phyloP scores from a whole-genome alignment of 2,329 filamentous ascomycete species.

The Hirsutella minnesotensis region DNA sequence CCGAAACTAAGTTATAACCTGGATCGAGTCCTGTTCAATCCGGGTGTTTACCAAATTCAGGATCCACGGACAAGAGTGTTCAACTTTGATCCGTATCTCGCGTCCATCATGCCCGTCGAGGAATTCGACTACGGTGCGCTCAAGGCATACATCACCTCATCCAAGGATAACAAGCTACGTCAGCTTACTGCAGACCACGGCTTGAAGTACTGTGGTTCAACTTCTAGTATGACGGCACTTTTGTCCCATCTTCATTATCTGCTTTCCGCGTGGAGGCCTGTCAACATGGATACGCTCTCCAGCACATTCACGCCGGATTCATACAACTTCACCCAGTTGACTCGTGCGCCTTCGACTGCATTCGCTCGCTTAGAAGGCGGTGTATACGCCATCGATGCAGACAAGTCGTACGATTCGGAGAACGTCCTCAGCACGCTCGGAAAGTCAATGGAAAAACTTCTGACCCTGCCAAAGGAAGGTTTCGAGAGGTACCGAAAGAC shows the following conservation, averaged over 20 bases:
- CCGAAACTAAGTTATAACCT: slow-evolving; percentile 62
- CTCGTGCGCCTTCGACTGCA: slow-evolving; percentile 62
- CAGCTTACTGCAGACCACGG: slow-evolving; percentile 50
- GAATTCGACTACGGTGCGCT: slow-evolving; percentile 89
- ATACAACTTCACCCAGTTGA: slow-evolving; percentile 59
- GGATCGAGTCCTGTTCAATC: slow-evolving; percentile 89
- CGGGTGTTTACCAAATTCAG: slow-evolving; percentile 82
- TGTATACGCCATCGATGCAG: slow-evolving; percentile 86
- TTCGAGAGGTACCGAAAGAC: slow-evolving; percentile 74
- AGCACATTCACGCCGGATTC: slow-evolving; percentile 50
- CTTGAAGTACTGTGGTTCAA: slow-evolving; percentile 85
- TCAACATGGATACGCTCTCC: slow-evolving; percentile 58
- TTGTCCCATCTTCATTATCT: slow-evolving; percentile 89
- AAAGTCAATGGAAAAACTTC: slow-evolving; percentile 90
- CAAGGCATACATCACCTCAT: slow-evolving; percentile 83
- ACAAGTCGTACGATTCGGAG: slow-evolving; percentile 78
- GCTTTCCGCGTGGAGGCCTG: slow-evolving; percentile 67
- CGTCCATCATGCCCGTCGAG: slow-evolving; percentile 80
- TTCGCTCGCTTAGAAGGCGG: slow-evolving; percentile 78
- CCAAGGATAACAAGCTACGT: slow-evolving; percentile 64
- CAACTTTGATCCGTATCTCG: slow-evolving; percentile 94
- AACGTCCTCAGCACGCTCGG: slow-evolving; percentile 87
- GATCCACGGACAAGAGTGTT: slow-evolving; percentile 79
- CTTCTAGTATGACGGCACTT: slow-evolving; percentile 87
- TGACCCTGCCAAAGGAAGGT: slow-evolving; percentile 70